Evolutionary conservation across 257 asterid species (phyloP), one percentile per base, ranked within the genome.

Genomic region (Gynochthodes officinalis): DNA sequence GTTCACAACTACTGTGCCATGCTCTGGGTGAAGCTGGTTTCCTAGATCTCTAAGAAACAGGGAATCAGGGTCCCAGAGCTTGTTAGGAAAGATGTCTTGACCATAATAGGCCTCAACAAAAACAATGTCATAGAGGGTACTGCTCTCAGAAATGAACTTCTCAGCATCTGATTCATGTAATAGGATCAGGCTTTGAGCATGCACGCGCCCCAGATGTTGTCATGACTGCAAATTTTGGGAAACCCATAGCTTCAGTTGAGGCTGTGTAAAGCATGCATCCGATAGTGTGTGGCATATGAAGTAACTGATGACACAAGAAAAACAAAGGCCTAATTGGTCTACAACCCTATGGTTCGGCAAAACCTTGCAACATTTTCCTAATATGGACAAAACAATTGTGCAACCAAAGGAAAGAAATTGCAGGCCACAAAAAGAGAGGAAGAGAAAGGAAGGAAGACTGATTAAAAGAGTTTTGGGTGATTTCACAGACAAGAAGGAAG

Each of bases 61-160:
- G 64, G 87, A 87, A 61, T 72, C 69, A 0, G 89, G 84, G 43
- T 87, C 86, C 96, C 98, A 90, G 44, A 92, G 77, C 43, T 86
- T 78, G 80, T 50, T 83, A 2, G 97, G 98, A 53, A 90, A 92
- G 40, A 87, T 81, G 81, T 92, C 98, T 32, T 90, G 91, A 0
- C 96, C 96, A 40, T 92, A 96, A 67, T 92, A 92, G 67, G 98
- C 98, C 60, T 92, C 98, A 1, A 92, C 73, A 62, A 88, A 89
- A 81, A 92, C 80, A 43, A 90, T 64, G 84, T 92, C 98, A 15
- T 92, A 88, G 25, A 82, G 61, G 61, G 79, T 81, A 77, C 71
- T 77, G 80, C 78, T 81, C 64, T 87, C 84, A 5, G 78, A 76
- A 70, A 92, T 81, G 72, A 92, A 92, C 67, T 85, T 85, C 80